Base-by-base conservation (phyloP, 495 filamentous ascomycete species). In the Apodospora peruviana region DNA sequence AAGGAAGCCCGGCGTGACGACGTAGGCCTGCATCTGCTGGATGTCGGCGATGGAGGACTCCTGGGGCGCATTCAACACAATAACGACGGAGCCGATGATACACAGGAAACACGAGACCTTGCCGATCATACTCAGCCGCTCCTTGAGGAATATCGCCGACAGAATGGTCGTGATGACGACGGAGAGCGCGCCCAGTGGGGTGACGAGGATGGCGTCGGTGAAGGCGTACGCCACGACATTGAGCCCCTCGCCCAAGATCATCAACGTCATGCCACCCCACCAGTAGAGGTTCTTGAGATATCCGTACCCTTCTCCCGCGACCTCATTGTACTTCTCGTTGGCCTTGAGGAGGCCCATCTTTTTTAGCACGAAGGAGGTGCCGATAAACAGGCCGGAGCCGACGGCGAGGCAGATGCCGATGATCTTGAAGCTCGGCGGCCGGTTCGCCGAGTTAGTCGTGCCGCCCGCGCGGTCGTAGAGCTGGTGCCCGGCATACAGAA, bases 191-290 rank as follows among this genome's bases (percentile, higher is more conserved):
- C 93, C 93, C 46, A 98, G 68, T 10, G 94, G 91, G 5, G 93
- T 96, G 40, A 98, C 93, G 52, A 98, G 68, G 57, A 98, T 96
- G 41, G 93, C 93, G 66, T 98, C 93, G 57, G 93, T 91, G 61
- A 98, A 97, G 39, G 89, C 88, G 62, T 98, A 98, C 19, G 93
- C 94, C 47, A 87, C 90, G 60, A 98, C 96, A 68, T 98, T 98
- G 80, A 91, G 95, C 27, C 93, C 82, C 69, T 98, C 93, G 42
- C 93, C 93, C 36, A 97, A 59, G 55, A 97, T 94, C 93, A 98
- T 98, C 61, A 98, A 73, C 17, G 79, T 90, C 94, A 98, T 98
- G 53, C 93, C 93, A 19, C 70, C 65, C 93, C 93, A 98, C 93
- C 93, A 98, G 72, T 78, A 96, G 17, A 75, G 70, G 62, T 98